phyloP scores from a whole-genome alignment of 352 stramenopile genomes.

The Globisporangium emineosum region DNA sequence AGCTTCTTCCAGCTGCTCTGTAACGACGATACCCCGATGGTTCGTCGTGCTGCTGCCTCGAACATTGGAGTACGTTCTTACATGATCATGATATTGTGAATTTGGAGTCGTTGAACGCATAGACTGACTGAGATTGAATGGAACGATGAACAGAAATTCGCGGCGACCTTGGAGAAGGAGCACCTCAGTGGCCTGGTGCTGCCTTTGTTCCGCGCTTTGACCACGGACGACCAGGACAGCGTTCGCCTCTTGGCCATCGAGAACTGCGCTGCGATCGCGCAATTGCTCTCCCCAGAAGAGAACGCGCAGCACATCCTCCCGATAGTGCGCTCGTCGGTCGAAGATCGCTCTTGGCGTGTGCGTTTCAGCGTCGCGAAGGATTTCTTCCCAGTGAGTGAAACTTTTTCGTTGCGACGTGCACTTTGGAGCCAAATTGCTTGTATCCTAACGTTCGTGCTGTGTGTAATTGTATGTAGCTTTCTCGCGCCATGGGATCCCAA shows the following conservation, averaged over 20 bases:
- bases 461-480: slow-evolving; percentile 30
- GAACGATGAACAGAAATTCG: slow-evolving; percentile 51
- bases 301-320: slow-evolving; percentile 75
- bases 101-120: neutral
- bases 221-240: slow-evolving; percentile 92
- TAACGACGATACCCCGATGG: slow-evolving; percentile 88
- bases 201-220: slow-evolving; percentile 87
- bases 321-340: slow-evolving; percentile 71
- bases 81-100: neutral
- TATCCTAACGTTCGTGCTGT: neutral
- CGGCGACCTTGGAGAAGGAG: slow-evolving; percentile 69
- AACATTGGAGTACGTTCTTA: slow-evolving; percentile 63
- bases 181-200: slow-evolving; percentile 64
- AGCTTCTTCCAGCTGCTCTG: slow-evolving; percentile 79
- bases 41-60: slow-evolving; percentile 69
- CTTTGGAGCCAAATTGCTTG: neutral
- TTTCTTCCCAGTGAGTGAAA: slow-evolving; percentile 72
- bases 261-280: slow-evolving; percentile 76
- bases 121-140: neutral
- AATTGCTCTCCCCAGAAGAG: slow-evolving; percentile 69
- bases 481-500: slow-evolving; percentile 70
- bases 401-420: neutral
- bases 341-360: slow-evolving; percentile 91
- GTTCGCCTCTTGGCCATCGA: slow-evolving; percentile 92
- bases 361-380: slow-evolving; percentile 93